These are phyloP conservation scores for Lentinus brumalis DNA, from an alignment of 768 basidiomycete species.

Conservation along the genomic window DNA sequence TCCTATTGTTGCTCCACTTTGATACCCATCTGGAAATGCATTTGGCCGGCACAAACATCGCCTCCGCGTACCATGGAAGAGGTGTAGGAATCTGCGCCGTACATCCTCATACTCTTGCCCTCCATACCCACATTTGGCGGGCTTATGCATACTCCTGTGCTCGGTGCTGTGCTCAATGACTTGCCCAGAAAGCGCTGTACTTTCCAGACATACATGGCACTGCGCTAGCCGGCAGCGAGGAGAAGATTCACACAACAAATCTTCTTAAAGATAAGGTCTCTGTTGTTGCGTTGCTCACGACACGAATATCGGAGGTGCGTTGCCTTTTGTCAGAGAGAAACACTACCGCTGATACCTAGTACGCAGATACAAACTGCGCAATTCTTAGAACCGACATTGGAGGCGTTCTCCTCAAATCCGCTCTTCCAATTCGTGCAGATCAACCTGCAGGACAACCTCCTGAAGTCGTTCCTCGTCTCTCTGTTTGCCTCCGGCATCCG, in stretches of 20 bases:
- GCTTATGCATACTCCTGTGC: too few species aligned
- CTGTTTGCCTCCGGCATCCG: conserved; percentile 81
- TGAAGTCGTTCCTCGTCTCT: conserved; percentile 88
- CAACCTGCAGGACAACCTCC: conserved; percentile 91
- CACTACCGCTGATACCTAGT: too few species aligned
- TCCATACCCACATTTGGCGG: too few species aligned
- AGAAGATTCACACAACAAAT: conserved; percentile 71
- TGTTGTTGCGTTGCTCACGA: conserved; percentile 80
- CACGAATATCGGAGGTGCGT: conserved; percentile 83
- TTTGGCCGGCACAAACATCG: too few species aligned
- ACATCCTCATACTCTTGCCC: too few species aligned
- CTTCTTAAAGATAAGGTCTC: conserved; percentile 78
- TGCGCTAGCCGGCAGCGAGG: conserved; percentile 51
- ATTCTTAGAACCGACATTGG: conserved; percentile 61
- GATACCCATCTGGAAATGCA: too few species aligned
- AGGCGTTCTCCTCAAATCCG: conserved; percentile 53
- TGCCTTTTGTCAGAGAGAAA: too few species aligned
- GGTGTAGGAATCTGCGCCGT: too few species aligned
- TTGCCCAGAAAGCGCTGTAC: conserved; percentile 80
- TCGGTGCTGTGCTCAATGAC: not conserved
- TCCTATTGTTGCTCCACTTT: too few species aligned
- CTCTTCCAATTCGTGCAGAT: conserved; percentile 79
- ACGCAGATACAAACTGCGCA: conserved; percentile 75
- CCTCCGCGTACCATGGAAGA: too few species aligned
- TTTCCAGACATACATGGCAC: conserved; percentile 86